These are phyloP conservation scores for Amoeboaphelidium occidentale DNA, from an alignment of 371 early-diverging fungal genomes.

Conservation along the genomic window DNA sequence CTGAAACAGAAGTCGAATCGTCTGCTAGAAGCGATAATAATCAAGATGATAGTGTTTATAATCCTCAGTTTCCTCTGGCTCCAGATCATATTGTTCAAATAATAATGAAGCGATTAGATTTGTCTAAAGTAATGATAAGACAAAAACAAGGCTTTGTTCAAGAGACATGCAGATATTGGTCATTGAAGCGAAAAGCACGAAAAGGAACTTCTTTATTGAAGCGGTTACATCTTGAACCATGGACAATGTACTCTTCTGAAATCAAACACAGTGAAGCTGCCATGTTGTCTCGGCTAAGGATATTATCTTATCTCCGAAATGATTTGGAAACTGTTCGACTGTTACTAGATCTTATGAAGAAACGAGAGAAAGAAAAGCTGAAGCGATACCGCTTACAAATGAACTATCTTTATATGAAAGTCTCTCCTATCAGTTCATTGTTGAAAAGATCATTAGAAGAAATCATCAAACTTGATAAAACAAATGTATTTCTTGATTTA, in stretches of 20 bases:
- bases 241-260: neutral
- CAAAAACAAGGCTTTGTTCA: slow-evolving; percentile 1
- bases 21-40: too few relatives aligned
- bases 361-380: slow-evolving; percentile 62
- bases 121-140: neutral
- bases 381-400: slow-evolving; percentile 27
- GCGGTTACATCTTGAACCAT: slow-evolving; percentile 61
- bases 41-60: neutral
- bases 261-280: neutral
- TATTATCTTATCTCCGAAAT: slow-evolving; percentile 27
- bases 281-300: neutral
- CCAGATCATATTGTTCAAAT: neutral
- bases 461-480: slow-evolving; percentile 19
- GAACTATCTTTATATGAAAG: slow-evolving; percentile 32
- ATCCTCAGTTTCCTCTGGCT: neutral
- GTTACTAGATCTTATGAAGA: slow-evolving; percentile 56
- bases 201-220: slow-evolving; percentile 79
- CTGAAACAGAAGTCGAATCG: too few relatives aligned
- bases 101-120: neutral
- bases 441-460: slow-evolving; percentile 32
- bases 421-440: slow-evolving; percentile 43
- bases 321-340: slow-evolving; percentile 69
- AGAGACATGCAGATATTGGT: slow-evolving; percentile 68
- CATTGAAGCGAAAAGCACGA: slow-evolving; percentile 58
- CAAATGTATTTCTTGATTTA: slow-evolving; percentile 26